Evolutionary conservation across 2,329 filamentous ascomycete species (phyloP).

Genomic region (Lasiodiplodia sp.): DNA sequence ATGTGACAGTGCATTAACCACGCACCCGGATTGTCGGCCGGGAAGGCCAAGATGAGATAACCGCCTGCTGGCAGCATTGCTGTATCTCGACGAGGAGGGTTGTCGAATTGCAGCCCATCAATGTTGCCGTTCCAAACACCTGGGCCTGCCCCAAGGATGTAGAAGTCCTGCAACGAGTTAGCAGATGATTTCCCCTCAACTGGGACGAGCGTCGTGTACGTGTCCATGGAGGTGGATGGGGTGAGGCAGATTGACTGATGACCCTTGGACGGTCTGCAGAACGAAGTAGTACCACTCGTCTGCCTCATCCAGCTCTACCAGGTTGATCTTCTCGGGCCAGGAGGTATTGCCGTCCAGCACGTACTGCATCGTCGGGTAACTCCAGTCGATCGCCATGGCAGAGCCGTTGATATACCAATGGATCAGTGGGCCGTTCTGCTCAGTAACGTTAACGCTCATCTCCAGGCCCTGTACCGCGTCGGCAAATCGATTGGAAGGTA

Average conservation of each 20-base stretch:
- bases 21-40: constrained; percentile 48
- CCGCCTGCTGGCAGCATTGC: constrained; percentile 44
- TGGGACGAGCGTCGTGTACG: neutral
- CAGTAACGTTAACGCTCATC: constrained; percentile 30
- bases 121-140: constrained; percentile 10
- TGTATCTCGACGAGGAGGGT: constrained; percentile 47
- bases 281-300: constrained; percentile 56
- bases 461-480: constrained; percentile 31
- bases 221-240: constrained; percentile 30
- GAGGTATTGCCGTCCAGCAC: constrained; percentile 41
- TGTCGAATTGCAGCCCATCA: constrained; percentile 31
- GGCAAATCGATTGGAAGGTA: constrained; percentile 7
- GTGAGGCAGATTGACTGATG: constrained; percentile 36
- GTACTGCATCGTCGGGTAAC: constrained; percentile 47
- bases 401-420: constrained; percentile 51
- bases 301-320: constrained; percentile 38
- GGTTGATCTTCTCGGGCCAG: constrained; percentile 31
- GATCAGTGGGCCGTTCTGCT: constrained; percentile 37
- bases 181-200: constrained; percentile 35
- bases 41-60: constrained; percentile 47
- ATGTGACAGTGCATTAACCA: constrained; percentile 51
- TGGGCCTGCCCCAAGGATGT: constrained; percentile 25
- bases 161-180: constrained; percentile 36
- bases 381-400: constrained; percentile 46
- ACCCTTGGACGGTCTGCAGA: constrained; percentile 48